Conservation (phyloP, 306 rosid genomes). For the Quercus cerris region DNA sequence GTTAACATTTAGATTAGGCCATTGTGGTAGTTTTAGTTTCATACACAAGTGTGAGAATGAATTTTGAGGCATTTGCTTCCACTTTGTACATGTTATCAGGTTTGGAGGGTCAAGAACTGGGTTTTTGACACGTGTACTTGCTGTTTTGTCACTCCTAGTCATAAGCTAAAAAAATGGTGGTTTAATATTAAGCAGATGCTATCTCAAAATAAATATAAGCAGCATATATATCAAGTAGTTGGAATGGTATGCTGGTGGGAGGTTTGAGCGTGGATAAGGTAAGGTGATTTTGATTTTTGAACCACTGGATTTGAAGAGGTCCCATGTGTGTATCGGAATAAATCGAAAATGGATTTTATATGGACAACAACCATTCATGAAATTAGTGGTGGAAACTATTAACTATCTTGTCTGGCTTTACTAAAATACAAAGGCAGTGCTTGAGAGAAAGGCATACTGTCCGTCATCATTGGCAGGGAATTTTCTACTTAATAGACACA, state of each 20-base stretch:
- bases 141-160: slow-evolving; percentile 13
- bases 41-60: background rate
- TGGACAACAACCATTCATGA: slow-evolving; percentile 9
- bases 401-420: background rate
- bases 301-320: slow-evolving; percentile 6
- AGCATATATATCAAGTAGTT: background rate
- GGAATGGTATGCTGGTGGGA: background rate
- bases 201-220: no score
- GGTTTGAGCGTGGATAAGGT: background rate
- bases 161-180: background rate
- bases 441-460: background rate
- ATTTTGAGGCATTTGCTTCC: slow-evolving; percentile 20
- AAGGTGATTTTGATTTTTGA: no score
- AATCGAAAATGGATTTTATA: background rate
- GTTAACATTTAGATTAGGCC: slow-evolving; percentile 70
- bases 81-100: slow-evolving; percentile 32
- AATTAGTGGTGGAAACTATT: background rate
- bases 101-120: slow-evolving; percentile 25
- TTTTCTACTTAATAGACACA: no score
- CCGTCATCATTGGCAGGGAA: no score
- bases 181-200: no score
- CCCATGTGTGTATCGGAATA: background rate
- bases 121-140: slow-evolving; percentile 31
- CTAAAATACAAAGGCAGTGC: background rate
- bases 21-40: slow-evolving; percentile 17